Evolutionary conservation across 2,329 filamentous ascomycete genomes (phyloP).

Genomic region (Coniochaeta sp.): DNA sequence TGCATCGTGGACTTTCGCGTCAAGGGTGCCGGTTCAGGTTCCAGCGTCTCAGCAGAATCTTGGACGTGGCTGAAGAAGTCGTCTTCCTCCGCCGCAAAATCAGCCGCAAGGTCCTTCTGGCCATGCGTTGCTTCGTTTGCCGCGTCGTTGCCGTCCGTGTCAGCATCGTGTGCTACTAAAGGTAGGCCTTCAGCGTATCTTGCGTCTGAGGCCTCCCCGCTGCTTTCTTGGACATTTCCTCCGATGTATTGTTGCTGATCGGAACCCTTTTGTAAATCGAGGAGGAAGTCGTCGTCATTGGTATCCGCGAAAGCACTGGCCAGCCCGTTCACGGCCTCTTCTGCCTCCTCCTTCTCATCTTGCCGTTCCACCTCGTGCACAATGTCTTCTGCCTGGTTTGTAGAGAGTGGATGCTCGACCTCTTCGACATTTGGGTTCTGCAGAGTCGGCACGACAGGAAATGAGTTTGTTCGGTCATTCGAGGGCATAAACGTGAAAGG

Average conservation of each 20-base stretch:
- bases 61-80: constrained; percentile 56
- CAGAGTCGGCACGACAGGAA: constrained; percentile 46
- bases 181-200: constrained; percentile 66
- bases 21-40: constrained; percentile 27
- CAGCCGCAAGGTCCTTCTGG: constrained; percentile 29
- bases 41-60: constrained; percentile 18
- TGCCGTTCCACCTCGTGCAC: constrained; percentile 41
- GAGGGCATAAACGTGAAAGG: constrained; percentile 53
- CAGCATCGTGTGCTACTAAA: constrained; percentile 37
- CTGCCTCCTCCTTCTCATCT: constrained; percentile 40
- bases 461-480: constrained; percentile 54
- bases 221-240: constrained; percentile 30
- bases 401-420: constrained; percentile 31
- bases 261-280: constrained; percentile 8
- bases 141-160: constrained; percentile 6
- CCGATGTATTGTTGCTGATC: constrained; percentile 30
- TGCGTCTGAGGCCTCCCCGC: constrained; percentile 41
- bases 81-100: constrained; percentile 39
- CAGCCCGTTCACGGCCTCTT: constrained; percentile 32
- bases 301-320: constrained; percentile 6
- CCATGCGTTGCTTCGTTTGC: background rate
- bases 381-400: constrained; percentile 45
- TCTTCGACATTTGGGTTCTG: constrained; percentile 19
- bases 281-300: constrained; percentile 7
- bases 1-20: constrained; percentile 65